phyloP scores from a whole-genome alignment of 306 rosid species.

The Quillaja saponaria region DNA sequence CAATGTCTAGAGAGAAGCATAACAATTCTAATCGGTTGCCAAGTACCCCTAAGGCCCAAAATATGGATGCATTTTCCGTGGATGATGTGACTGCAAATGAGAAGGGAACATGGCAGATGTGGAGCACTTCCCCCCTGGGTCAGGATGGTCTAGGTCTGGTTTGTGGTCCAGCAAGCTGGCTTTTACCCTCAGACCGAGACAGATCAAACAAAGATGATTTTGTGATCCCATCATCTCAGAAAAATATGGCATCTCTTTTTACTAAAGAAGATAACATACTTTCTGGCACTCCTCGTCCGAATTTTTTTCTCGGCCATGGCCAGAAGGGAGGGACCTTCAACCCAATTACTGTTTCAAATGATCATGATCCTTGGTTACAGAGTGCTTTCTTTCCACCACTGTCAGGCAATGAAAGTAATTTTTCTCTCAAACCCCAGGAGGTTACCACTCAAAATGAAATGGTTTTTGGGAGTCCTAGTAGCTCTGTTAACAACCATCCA shows the following conservation, averaged over 20 bases:
- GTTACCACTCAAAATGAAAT: conserved; percentile 58
- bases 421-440: conserved; percentile 54
- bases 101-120: conserved; percentile 95
- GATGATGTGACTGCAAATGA: conserved; percentile 60
- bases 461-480: conserved; percentile 67
- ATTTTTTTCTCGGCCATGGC: conserved; percentile 65
- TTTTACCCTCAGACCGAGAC: conserved; percentile 59
- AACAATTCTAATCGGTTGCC: conserved; percentile 54
- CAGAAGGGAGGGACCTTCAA: conserved; percentile 65
- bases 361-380: conserved; percentile 82
- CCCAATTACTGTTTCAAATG: conserved; percentile 59
- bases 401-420: conserved; percentile 49
- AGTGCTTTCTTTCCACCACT: conserved; percentile 71
- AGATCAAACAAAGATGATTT: conserved; percentile 67
- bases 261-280: conserved; percentile 66
- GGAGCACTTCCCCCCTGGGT: conserved; percentile 84
- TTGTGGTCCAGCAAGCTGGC: conserved; percentile 86
- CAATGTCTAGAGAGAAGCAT: conserved; percentile 83
- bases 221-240: conserved; percentile 71
- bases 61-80: conserved; percentile 46
- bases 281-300: conserved; percentile 60
- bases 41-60: conserved; percentile 47
- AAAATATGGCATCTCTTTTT: conserved; percentile 71
- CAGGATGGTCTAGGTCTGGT: conserved; percentile 91
- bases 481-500: conserved; percentile 52